Evolutionary conservation across 2,329 filamentous ascomycete genomes (phyloP).

Genomic region (Gaeumannomyces sp.): DNA sequence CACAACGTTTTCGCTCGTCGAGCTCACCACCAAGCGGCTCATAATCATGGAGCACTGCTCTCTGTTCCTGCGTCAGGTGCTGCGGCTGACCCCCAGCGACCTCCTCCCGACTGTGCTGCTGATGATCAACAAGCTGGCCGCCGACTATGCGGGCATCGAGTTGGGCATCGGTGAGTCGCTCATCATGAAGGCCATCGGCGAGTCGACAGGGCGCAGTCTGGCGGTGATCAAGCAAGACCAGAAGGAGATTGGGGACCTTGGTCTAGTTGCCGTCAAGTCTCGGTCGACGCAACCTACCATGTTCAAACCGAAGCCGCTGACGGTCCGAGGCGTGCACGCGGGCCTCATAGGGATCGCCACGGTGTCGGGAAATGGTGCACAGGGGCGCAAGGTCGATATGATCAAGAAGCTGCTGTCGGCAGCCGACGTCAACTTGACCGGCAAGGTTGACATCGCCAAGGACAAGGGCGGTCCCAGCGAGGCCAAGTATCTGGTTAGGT

Average conservation of each 20-base stretch:
- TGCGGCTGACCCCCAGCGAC: constrained; percentile 82
- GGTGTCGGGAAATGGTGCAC: constrained; percentile 76
- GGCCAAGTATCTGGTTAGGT: constrained; percentile 88
- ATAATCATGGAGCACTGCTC: constrained; percentile 86
- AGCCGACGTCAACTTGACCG: constrained; percentile 66
- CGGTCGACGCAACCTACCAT: constrained; percentile 93
- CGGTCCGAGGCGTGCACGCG: constrained; percentile 78
- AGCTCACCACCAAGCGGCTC: constrained; percentile 88
- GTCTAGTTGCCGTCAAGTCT: constrained; percentile 91
- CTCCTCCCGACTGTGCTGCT: constrained; percentile 82
- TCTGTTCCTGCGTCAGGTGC: constrained; percentile 80
- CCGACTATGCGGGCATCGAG: constrained; percentile 94
- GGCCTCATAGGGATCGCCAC: constrained; percentile 85
- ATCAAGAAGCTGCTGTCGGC: constrained; percentile 97
- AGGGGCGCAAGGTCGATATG: constrained; percentile 82
- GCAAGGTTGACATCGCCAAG: constrained; percentile 83
- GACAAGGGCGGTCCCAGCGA: constrained; percentile 93
- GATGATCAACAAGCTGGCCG: constrained; percentile 97
- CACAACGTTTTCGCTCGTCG: constrained; percentile 87
- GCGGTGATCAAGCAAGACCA: constrained; percentile 92
- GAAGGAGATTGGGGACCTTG: constrained; percentile 92
- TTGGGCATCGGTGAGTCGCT: constrained; percentile 96
- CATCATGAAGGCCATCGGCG: constrained; percentile 98
- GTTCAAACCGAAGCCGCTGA: constrained; percentile 94
- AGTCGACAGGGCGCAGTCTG: constrained; percentile 82